A percentile compares a stretch with the other conserved stretches of the same genome.
Evolutionary conservation across 1,139 yeast genomes (phyloP).

Genomic region (Hansenula lynferdii): DNA sequence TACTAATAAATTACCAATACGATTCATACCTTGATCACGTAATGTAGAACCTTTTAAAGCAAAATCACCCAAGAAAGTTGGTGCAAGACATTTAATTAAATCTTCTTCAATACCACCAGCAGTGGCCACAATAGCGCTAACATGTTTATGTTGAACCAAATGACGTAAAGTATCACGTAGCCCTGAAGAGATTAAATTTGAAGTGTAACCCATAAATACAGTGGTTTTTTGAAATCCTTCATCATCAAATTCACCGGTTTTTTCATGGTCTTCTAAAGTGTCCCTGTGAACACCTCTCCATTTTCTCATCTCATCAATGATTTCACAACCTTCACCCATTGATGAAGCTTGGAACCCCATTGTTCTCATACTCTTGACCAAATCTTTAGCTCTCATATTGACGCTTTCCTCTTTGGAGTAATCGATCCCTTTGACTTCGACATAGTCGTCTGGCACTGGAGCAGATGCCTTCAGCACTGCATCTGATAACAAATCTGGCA

Average conservation of each 20-base stretch:
- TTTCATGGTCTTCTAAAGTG: constrained; percentile 62
- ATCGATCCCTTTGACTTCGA: constrained; percentile 81
- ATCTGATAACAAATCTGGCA: constrained; percentile 70
- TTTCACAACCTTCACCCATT: constrained; percentile 82
- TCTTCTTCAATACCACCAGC: constrained; percentile 99
- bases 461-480: constrained; percentile 87
- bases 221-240: constrained; percentile 83
- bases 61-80: constrained; percentile 92
- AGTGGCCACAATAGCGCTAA: constrained; percentile 88
- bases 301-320: constrained; percentile 82
- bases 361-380: constrained; percentile 75
- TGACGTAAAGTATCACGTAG: constrained; percentile 84
- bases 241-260: constrained; percentile 74
- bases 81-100: constrained; percentile 90
- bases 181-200: constrained; percentile 95
- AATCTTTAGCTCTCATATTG: constrained; percentile 73
- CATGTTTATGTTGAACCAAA: constrained; percentile 90
- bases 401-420: constrained; percentile 67
- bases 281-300: constrained; percentile 83
- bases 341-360: constrained; percentile 99
- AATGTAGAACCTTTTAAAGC: constrained; percentile 71
- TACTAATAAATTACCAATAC: constrained; percentile 93
- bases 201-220: constrained; percentile 92
- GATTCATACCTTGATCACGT: constrained; percentile 93
- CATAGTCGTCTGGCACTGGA: constrained; percentile 78